Base-by-base conservation (phyloP, 352 stramenopile species). In the Phytophthora nicotianae region DNA sequence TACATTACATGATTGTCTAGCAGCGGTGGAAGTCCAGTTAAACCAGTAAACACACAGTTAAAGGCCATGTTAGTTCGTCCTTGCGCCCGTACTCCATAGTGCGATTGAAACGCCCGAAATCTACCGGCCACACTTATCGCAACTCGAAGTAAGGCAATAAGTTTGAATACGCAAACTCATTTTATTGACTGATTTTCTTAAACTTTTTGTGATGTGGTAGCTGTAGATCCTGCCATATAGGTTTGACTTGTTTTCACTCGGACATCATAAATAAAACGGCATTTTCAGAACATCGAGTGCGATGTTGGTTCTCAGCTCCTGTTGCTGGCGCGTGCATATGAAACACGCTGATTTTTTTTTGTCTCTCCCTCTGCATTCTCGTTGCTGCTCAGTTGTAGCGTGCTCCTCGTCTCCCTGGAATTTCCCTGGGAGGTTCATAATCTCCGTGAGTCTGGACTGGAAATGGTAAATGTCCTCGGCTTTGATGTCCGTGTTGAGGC, bases 211-310 rank as follows among this genome's bases (percentile, higher is more conserved):
- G 47, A 54, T 20, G 7, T 54, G 19, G 23, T 23, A 21, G 40
- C 47, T 48, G 49, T 48, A 55, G 38, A 64, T 51, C n/a, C 33
- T 50, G 42, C 51, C 19, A 32, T 58, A 21, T 63, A 21, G 21
- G 50, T 5, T 35, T 54, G 23, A 33, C 33, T 64, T 70, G 49
- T 37, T 41, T 59, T 67, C 50, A 35, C 62, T 53, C 55, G 32
- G 59, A 62, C 65, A 62, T 62, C 16, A 74, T 74, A 74, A 74
- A 74, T 74, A 74, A 61, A 66, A 51, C 52, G 55, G n/a, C 20
- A 68, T 56, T 56, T 62, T 9, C 46, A 33, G n/a, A 52, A 32
- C 20, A 53, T 37, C 51, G 13, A 47, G 5, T 26, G 41, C 47
- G 32, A 51, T 26, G 29, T 52, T 9, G 11, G 29, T 61, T 46